These are phyloP conservation scores for Irineochytrium annulatum DNA, from an alignment of 192 early-diverging fungal species.

Conservation along the genomic window DNA sequence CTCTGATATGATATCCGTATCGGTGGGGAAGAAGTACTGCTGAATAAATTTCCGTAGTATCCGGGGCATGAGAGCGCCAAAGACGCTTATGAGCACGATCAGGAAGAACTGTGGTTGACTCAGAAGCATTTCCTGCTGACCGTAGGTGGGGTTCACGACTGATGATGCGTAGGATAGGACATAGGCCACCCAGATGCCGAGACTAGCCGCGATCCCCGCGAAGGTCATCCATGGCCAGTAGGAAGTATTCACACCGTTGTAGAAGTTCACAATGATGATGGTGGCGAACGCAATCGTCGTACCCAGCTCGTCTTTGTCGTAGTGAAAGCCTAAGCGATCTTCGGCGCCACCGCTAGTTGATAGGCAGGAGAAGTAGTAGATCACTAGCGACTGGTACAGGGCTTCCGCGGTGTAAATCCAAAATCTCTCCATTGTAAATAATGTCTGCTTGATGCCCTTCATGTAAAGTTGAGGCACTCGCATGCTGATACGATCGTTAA, in stretches of 20 bases:
- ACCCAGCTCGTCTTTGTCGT: conserved; percentile 66
- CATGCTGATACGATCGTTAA: conserved; percentile 53
- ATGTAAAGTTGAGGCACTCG: conserved; percentile 64
- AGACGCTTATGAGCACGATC: conserved; percentile 60
- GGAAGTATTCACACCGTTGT: conserved; percentile 70
- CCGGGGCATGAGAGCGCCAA: conserved; percentile 67
- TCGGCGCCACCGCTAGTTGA: conserved; percentile 52
- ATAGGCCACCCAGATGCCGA: conserved; percentile 65
- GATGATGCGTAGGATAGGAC: conserved; percentile 62
- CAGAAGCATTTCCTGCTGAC: conserved; percentile 65
- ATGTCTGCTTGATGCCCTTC: conserved; percentile 78
- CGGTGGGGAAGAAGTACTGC: conserved; percentile 36
- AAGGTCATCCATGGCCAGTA: conserved; percentile 83
- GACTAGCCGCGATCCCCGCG: conserved; percentile 58
- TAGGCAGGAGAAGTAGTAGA: conserved; percentile 73
- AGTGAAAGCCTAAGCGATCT: conserved; percentile 47
- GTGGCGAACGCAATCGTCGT: conserved; percentile 74
- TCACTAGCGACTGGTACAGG: conserved; percentile 85
- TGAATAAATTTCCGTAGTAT: conserved; percentile 62
- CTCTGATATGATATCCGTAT: conserved; percentile 47
- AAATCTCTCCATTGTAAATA: conserved; percentile 81
- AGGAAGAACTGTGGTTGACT: conserved; percentile 71
- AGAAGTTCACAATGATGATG: conserved; percentile 78
- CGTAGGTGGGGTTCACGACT: conserved; percentile 58
- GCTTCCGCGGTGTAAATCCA: conserved; percentile 85